Evolutionary conservation across 106 monocot species (phyloP).

Genomic region (Ottelia alismoides): DNA sequence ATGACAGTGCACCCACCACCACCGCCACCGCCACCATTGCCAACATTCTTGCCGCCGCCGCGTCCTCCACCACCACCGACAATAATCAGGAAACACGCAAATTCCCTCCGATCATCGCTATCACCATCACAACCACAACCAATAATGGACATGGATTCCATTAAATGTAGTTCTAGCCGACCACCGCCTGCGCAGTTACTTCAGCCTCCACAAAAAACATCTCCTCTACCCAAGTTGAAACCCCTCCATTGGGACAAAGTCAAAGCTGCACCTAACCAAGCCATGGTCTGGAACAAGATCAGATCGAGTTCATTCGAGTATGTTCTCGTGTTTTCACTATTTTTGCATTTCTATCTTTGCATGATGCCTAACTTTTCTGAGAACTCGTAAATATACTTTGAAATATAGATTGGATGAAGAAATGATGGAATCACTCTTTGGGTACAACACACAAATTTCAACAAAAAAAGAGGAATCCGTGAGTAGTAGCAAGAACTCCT

Average conservation of each 20-base stretch:
- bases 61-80: neutral
- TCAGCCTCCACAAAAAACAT: constrained; percentile 15
- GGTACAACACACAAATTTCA: constrained; percentile 42
- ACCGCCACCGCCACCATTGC: neutral
- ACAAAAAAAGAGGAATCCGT: constrained; percentile 36
- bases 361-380: neutral
- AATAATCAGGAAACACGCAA: neutral
- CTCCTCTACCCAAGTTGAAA: constrained; percentile 61
- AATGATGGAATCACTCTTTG: constrained; percentile 84
- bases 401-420: constrained; percentile 70
- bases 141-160: too few species aligned
- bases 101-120: neutral
- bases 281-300: constrained; percentile 91
- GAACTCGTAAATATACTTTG: neutral
- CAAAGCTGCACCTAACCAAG: constrained; percentile 41
- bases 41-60: too few species aligned
- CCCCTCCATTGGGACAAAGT: constrained; percentile 99
- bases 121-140: neutral
- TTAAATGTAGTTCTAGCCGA: neutral
- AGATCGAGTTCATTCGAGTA: constrained; percentile 86
- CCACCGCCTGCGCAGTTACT: neutral
- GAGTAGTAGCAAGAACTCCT: constrained; percentile 37
- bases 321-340: neutral
- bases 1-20: neutral
- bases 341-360: neutral